These are phyloP conservation scores for Pouteria campechiana DNA, from an alignment of 179 eudicot species.

Conservation along the genomic window DNA sequence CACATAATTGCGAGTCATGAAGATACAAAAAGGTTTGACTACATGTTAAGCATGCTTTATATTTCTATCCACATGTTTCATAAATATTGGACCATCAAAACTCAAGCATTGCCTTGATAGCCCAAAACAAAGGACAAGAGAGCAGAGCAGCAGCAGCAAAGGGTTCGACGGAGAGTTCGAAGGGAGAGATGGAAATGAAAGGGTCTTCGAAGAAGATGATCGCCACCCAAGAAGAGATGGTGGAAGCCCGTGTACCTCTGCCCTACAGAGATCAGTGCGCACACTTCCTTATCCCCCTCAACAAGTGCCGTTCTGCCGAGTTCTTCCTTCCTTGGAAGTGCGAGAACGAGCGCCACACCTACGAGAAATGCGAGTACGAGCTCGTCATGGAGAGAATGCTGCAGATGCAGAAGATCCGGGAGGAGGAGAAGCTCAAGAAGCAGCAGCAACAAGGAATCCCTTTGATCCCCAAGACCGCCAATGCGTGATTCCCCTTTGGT, in stretches of 20 bases:
- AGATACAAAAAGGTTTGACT: no score
- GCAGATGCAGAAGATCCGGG: conserved; percentile 78
- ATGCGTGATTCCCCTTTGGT: conserved; percentile 47
- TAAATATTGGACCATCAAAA: no score
- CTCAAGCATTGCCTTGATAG: no score
- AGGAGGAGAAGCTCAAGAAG: conserved; percentile 22
- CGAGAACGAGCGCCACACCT: conserved; percentile 68
- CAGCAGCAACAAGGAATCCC: conserved; percentile 19
- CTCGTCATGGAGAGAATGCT: conserved; percentile 98
- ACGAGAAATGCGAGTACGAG: conserved; percentile 97
- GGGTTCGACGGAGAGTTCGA: background rate
- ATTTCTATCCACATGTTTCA: no score
- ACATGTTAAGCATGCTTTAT: no score
- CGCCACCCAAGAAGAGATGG: conserved; percentile 87
- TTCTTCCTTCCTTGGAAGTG: conserved; percentile 92
- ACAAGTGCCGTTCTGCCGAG: conserved; percentile 88
- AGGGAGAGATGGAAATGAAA: conserved; percentile 30
- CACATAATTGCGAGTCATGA: no score
- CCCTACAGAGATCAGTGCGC: conserved; percentile 94
- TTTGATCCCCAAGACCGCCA: conserved; percentile 67
- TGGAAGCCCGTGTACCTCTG: conserved; percentile 57
- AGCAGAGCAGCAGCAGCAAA: no score
- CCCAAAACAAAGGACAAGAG: no score
- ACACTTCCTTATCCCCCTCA: conserved; percentile 83
- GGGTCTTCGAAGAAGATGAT: conserved; percentile 98